Evolutionary conservation across 208 protist species (phyloP), one percentile per base, ranked within the genome.

Genomic region (Trypanosoma platydactyli): DNA sequence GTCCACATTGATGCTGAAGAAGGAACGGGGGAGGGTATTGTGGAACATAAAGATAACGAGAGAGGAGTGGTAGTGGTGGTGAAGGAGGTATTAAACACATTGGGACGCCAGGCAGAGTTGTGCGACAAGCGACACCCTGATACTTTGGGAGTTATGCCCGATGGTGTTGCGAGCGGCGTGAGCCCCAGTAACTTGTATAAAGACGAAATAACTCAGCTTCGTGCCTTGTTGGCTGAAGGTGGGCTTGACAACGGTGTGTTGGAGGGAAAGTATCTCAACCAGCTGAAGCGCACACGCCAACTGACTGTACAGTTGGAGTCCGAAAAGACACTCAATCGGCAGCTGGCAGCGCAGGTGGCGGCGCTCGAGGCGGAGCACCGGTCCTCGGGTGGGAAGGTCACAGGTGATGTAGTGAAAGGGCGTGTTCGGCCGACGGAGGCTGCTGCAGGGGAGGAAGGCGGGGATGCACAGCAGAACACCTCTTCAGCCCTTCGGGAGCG

Each of bases 261-360:
- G 7, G 86, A 92, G 54, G 78, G 77, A 33, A 84, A 83, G 61
- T 92, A 90, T 53, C 69, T 92, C 9, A 77, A 72, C 9, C 76
- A 85, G 15, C 73, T 92, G 20, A 72, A 68, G 41, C 80, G 78
- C 22, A 61, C 44, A 20, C 73, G 73, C 15, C 66, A 73, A 25
- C 62, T 90, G 5, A 79, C 72, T 24, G 83, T 90, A 2, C 79
- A 87, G 64, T 71, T 92, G 3, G 80, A 84, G 24, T 44, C 55
- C 6, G 77, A 91, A 48, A 76, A 72, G 27, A 77, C 77, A 22
- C 53, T 64, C 25, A 57, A 58, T 45, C 30, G 49, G 3, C 66
- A 84, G 51, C 76, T 82, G 24, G 51, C 27, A 40, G 29, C 20
- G 44, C 24, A 65, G 58, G 0, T 84, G n/a, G 68, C 79, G 33